phyloP scores from a whole-genome alignment of 2,329 filamentous ascomycete genomes.

The Trichoderma koningii region DNA sequence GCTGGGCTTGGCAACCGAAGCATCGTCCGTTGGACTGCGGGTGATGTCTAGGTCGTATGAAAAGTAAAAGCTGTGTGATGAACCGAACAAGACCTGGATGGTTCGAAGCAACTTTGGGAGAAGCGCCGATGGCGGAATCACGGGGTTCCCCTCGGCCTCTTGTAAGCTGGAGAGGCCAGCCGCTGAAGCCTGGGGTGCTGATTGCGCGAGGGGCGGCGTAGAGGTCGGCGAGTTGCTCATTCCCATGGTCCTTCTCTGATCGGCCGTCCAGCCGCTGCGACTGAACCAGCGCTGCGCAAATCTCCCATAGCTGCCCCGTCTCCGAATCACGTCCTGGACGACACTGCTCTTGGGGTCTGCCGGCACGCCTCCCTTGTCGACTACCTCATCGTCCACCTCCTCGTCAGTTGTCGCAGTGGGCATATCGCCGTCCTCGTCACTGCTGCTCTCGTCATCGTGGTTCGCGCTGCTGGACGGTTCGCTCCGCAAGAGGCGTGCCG shows the following conservation, averaged over 20 bases:
- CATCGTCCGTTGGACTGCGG: constrained; percentile 53
- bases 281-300: constrained; percentile 95
- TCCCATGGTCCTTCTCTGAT: constrained; percentile 69
- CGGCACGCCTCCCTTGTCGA: constrained; percentile 49
- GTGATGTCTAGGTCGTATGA: constrained; percentile 95
- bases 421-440: constrained; percentile 49
- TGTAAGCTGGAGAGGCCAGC: constrained; percentile 46
- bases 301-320: constrained; percentile 79
- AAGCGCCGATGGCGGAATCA: constrained; percentile 49
- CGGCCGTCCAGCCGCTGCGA: constrained; percentile 74
- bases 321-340: constrained; percentile 84
- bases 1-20: constrained; percentile 31
- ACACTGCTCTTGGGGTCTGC: constrained; percentile 61
- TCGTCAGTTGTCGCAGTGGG: constrained; percentile 41
- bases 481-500: constrained; percentile 48
- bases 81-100: constrained; percentile 79
- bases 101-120: constrained; percentile 84
- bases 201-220: constrained; percentile 30
- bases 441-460: constrained; percentile 51
- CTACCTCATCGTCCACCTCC: constrained; percentile 39
- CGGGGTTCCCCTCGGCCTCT: constrained; percentile 32
- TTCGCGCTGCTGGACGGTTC: constrained; percentile 45
- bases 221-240: constrained; percentile 52
- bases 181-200: constrained; percentile 29
- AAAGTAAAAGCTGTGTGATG: constrained; percentile 86